Conservation (phyloP, 179 eudicot genomes). For the Silene coronaria region DNA sequence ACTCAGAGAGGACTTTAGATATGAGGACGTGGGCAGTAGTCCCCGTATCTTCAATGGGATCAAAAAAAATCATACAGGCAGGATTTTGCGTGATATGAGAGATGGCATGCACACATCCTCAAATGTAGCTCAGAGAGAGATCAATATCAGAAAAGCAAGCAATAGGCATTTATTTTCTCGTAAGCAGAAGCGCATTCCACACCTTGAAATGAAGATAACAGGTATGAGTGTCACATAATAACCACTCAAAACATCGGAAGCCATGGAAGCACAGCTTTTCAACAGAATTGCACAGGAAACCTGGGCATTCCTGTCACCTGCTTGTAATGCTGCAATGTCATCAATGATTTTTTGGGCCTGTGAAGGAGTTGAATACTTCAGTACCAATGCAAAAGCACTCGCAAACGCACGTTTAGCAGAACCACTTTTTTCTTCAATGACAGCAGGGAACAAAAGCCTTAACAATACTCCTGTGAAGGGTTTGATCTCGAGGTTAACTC, state of each 20-base stretch:
- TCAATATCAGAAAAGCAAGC: background rate
- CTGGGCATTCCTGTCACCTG: constrained; percentile 85
- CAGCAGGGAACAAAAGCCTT: constrained; percentile 71
- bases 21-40: too few species aligned
- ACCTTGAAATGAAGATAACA: constrained; percentile 81
- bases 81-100: background rate
- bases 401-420: constrained; percentile 88
- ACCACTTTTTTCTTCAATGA: constrained; percentile 73
- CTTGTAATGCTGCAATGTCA: constrained; percentile 68
- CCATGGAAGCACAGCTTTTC: constrained; percentile 73
- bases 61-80: background rate
- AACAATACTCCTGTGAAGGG: constrained; percentile 65
- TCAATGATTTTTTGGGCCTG: constrained; percentile 74
- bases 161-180: background rate
- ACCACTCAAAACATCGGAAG: constrained; percentile 69
- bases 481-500: constrained; percentile 72
- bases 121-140: constrained; percentile 3
- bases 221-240: constrained; percentile 72
- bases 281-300: constrained; percentile 77
- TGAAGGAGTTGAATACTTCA: constrained; percentile 65
- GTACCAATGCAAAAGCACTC: constrained; percentile 78
- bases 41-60: too few species aligned
- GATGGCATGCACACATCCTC: background rate
- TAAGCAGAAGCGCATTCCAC: constrained; percentile 11
- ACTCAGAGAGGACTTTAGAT: too few species aligned